Percentiles rank a stretch among this genome's conserved stretches.
phyloP scores from a whole-genome alignment of 306 rosid species.

The Rubus parviflorus region DNA sequence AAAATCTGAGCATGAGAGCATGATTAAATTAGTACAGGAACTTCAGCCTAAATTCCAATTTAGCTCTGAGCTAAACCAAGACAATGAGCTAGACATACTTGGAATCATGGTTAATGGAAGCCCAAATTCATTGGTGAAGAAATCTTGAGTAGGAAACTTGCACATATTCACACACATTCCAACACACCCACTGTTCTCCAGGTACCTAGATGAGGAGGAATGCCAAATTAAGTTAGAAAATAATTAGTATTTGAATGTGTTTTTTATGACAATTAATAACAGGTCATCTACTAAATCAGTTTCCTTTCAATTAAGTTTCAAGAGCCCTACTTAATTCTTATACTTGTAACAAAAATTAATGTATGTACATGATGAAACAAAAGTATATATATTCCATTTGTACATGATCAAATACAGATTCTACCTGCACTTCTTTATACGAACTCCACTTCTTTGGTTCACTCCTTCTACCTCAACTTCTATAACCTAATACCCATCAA shows the following conservation, averaged over 20 bases:
- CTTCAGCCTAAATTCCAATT: not conserved
- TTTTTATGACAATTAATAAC: no score
- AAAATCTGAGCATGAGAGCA: slow-evolving; percentile 55
- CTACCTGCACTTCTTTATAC: slow-evolving; percentile 91
- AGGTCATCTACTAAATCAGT: not conserved
- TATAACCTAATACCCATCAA: slow-evolving; percentile 50
- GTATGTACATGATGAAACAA: not conserved
- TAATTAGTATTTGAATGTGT: not conserved
- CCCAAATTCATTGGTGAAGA: slow-evolving; percentile 92
- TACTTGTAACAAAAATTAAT: no score
- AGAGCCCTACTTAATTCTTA: no score
- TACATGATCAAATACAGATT: slow-evolving; percentile 15
- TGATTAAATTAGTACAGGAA: not conserved
- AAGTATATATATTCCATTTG: not conserved
- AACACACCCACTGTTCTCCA: slow-evolving; percentile 94
- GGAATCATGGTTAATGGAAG: slow-evolving; percentile 97
- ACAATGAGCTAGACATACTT: slow-evolving; percentile 50
- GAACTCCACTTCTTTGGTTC: slow-evolving; percentile 93
- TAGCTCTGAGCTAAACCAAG: not conserved
- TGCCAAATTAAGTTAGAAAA: not conserved
- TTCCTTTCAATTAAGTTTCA: no score
- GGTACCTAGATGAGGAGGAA: slow-evolving; percentile 50
- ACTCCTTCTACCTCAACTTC: slow-evolving; percentile 89
- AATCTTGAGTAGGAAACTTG: slow-evolving; percentile 97
- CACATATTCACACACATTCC: slow-evolving; percentile 99